Conservation (phyloP, 306 rosid species). For the Lathyrus aphaca region DNA sequence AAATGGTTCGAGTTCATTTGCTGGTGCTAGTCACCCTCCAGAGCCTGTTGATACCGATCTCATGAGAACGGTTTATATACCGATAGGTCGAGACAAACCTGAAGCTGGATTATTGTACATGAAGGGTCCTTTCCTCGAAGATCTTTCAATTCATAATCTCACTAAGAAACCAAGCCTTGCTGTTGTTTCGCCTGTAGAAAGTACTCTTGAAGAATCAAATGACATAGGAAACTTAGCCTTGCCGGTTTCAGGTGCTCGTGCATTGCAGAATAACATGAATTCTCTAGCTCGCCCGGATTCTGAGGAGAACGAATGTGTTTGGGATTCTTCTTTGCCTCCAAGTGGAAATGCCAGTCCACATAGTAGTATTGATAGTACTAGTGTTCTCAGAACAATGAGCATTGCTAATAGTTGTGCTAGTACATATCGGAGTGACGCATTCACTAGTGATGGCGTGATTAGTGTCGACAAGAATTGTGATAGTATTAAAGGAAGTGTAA, state of each 20-base stretch:
- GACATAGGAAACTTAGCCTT: slow-evolving; percentile 52
- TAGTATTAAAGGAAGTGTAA: slow-evolving; percentile 72
- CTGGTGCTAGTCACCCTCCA: slow-evolving; percentile 95
- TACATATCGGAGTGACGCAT: slow-evolving; percentile 72
- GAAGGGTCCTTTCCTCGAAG: slow-evolving; percentile 84
- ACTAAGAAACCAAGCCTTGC: slow-evolving; percentile 58
- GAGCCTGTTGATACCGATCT: slow-evolving; percentile 89
- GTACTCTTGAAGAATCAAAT: slow-evolving; percentile 58
- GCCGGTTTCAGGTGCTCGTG: slow-evolving; percentile 54
- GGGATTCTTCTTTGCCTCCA: slow-evolving; percentile 98
- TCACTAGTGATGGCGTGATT: slow-evolving; percentile 85
- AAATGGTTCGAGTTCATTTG: slow-evolving; percentile 63
- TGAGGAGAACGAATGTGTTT: slow-evolving; percentile 83
- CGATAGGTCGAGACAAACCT: slow-evolving; percentile 69
- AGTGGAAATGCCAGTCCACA: slow-evolving; percentile 94
- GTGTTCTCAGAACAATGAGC: slow-evolving; percentile 89
- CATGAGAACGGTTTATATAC: slow-evolving; percentile 73
- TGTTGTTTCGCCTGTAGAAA: slow-evolving; percentile 69
- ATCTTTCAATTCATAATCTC: slow-evolving; percentile 66
- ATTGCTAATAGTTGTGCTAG: slow-evolving; percentile 80
- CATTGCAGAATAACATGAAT: slow-evolving; percentile 59
- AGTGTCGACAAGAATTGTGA: slow-evolving; percentile 78
- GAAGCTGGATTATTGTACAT: slow-evolving; percentile 62
- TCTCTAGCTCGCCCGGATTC: slow-evolving; percentile 61
- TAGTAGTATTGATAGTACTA: slow-evolving; percentile 80